Percentiles rank a stretch among this genome's conserved stretches.
Conservation (phyloP, 805 yeast genomes). For the Metschnikowia borealis region DNA sequence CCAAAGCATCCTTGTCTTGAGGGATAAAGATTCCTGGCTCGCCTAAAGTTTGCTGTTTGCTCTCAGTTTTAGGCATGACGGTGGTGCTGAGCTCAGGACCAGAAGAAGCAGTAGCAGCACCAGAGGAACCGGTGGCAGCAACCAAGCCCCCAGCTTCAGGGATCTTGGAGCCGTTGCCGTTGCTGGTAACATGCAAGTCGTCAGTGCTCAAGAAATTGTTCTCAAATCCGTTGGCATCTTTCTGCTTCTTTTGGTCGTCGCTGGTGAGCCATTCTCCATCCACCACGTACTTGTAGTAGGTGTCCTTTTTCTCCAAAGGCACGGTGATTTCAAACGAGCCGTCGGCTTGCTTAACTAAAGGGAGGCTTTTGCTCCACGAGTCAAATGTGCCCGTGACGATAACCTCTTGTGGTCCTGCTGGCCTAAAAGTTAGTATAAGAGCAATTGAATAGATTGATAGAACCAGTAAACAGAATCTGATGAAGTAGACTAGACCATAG, state of each 20-base stretch:
- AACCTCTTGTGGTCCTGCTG: slow-evolving; percentile 48
- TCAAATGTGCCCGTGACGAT: slow-evolving; percentile 55
- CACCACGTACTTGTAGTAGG: slow-evolving; percentile 58
- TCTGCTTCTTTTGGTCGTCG: slow-evolving; percentile 35
- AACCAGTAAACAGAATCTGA: too few species aligned
- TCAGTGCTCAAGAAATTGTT: slow-evolving; percentile 46
- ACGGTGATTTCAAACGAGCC: slow-evolving; percentile 59
- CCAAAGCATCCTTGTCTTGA: slow-evolving; percentile 55
- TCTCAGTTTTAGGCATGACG: slow-evolving; percentile 46
- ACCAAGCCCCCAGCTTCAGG: slow-evolving; percentile 19
- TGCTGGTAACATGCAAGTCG: slow-evolving; percentile 26
- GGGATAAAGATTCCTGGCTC: slow-evolving; percentile 78
- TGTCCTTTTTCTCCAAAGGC: slow-evolving; percentile 45
- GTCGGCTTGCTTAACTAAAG: slow-evolving; percentile 54
- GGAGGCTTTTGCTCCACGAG: slow-evolving; percentile 56
- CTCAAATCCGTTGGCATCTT: slow-evolving; percentile 47
- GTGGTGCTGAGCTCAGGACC: slow-evolving; percentile 27
- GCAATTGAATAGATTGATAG: neutral
- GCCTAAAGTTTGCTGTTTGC: slow-evolving; percentile 45
- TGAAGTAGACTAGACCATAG: too few species aligned
- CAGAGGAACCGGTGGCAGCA: slow-evolving; percentile 3
- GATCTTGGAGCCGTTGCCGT: slow-evolving; percentile 14
- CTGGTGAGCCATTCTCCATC: slow-evolving; percentile 63
- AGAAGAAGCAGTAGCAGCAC: neutral
- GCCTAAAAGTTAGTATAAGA: slow-evolving; percentile 35